A percentile compares a stretch with the other conserved stretches of the same genome.
These are phyloP conservation scores for Lablab purpureus DNA, from an alignment of 306 rosid genomes.

Conservation along the genomic window DNA sequence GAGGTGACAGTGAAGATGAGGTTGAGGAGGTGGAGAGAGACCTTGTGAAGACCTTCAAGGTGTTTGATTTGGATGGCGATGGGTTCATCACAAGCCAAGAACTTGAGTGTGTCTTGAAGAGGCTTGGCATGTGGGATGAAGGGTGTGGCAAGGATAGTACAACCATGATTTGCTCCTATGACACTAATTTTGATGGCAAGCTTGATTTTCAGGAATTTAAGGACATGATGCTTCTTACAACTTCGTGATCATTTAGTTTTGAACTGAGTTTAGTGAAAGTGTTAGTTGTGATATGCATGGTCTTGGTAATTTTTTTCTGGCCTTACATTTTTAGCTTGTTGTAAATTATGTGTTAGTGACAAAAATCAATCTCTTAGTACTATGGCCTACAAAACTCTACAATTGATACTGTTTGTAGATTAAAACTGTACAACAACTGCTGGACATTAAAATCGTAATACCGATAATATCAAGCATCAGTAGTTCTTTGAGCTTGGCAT, in stretches of 20 bases:
- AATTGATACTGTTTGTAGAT: not conserved
- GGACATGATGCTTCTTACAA: slow-evolving; percentile 66
- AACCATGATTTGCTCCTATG: slow-evolving; percentile 63
- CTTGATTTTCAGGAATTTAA: slow-evolving; percentile 84
- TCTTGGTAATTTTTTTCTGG: not conserved
- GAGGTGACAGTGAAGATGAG: not conserved
- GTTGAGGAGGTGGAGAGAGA: slow-evolving; percentile 49
- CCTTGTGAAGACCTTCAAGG: slow-evolving; percentile 67
- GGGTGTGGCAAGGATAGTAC: slow-evolving; percentile 53
- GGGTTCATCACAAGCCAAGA: slow-evolving; percentile 73
- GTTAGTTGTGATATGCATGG: no score
- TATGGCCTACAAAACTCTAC: no score
- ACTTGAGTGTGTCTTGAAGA: slow-evolving; percentile 61
- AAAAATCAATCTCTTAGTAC: not conserved
- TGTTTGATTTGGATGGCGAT: slow-evolving; percentile 72
- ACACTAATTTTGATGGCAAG: slow-evolving; percentile 64
- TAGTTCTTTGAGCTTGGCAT: not conserved
- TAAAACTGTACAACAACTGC: not conserved
- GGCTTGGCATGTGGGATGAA: slow-evolving; percentile 64
- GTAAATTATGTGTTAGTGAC: not conserved
- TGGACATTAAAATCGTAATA: not conserved
- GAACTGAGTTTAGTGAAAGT: not conserved
- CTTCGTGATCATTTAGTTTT: not conserved
- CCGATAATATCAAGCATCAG: not conserved
- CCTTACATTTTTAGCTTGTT: not conserved